Evolutionary conservation across 2,329 filamentous ascomycete species (phyloP).

Genomic region (Boeremia exigua): DNA sequence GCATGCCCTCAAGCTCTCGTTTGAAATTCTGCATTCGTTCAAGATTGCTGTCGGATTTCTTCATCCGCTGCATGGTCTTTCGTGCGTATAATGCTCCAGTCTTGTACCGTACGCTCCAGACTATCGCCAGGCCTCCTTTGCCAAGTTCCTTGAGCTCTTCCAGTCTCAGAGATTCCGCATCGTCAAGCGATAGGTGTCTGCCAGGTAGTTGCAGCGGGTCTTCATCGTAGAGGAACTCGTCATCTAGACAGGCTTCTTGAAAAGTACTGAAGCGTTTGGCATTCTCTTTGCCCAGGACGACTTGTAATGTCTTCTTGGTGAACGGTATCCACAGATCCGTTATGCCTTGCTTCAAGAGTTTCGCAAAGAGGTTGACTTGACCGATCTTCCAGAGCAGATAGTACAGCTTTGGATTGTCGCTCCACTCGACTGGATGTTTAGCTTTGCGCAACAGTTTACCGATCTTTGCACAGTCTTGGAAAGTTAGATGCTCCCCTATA

Average conservation of each 20-base stretch:
- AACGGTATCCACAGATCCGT: not conserved
- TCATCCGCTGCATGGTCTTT: not conserved
- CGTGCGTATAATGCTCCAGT: not conserved
- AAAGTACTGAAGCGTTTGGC: not conserved
- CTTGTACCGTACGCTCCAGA: not conserved
- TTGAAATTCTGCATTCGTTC: too few relatives aligned
- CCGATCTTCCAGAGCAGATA: not conserved
- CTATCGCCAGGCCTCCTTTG: not conserved
- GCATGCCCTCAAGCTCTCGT: not conserved
- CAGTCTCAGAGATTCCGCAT: not conserved
- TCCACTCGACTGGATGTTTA: not conserved
- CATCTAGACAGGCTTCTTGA: not conserved
- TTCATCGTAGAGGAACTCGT: not conserved
- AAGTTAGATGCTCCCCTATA: too few relatives aligned
- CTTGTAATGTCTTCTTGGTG: not conserved
- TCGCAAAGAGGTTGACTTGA: not conserved
- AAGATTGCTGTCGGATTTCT: too few relatives aligned
- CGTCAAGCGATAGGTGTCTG: not conserved
- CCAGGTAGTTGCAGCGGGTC: not conserved
- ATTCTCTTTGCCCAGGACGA: not conserved
- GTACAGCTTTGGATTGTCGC: not conserved
- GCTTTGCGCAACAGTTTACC: not conserved
- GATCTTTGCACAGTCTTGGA: not conserved
- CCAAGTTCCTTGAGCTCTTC: not conserved
- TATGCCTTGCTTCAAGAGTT: not conserved